phyloP scores from a whole-genome alignment of 208 protist species.

The Porcisia hertigi region DNA sequence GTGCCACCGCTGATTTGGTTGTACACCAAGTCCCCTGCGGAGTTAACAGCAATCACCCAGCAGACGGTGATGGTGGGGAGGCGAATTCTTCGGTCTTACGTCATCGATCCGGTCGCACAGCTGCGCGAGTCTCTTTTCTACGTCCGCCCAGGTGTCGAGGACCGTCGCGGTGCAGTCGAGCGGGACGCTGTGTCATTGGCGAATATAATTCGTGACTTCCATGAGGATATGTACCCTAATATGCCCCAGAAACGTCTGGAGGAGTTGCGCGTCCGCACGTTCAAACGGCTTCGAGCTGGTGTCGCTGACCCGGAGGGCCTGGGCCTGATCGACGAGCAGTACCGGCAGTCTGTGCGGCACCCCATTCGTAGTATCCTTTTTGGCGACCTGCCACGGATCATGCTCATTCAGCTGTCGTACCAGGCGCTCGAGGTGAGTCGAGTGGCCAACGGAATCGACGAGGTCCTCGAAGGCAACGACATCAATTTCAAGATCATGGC shows the following conservation, averaged over 20 bases:
- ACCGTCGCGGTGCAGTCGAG: constrained; percentile 53
- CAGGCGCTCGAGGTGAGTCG: constrained; percentile 76
- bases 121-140: constrained; percentile 56
- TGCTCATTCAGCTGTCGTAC: constrained; percentile 74
- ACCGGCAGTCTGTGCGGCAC: constrained; percentile 63
- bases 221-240: constrained; percentile 68
- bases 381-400: constrained; percentile 66
- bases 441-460: constrained; percentile 76
- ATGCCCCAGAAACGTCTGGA: constrained; percentile 39
- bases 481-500: constrained; percentile 86
- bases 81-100: constrained; percentile 49
- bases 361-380: constrained; percentile 65
- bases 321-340: constrained; percentile 64
- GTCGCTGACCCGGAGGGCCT: constrained; percentile 61
- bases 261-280: constrained; percentile 41
- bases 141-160: constrained; percentile 63
- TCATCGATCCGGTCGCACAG: constrained; percentile 47
- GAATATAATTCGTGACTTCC: constrained; percentile 82
- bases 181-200: constrained; percentile 63
- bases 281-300: constrained; percentile 46
- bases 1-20: constrained; percentile 48
- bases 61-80: constrained; percentile 14
- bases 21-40: constrained; percentile 31
- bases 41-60: constrained; percentile 31
- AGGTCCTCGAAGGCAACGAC: constrained; percentile 80